Evolutionary conservation across 495 filamentous ascomycete species (phyloP), one percentile per base, ranked within the genome.

Genomic region (Gamarada debralockiae): DNA sequence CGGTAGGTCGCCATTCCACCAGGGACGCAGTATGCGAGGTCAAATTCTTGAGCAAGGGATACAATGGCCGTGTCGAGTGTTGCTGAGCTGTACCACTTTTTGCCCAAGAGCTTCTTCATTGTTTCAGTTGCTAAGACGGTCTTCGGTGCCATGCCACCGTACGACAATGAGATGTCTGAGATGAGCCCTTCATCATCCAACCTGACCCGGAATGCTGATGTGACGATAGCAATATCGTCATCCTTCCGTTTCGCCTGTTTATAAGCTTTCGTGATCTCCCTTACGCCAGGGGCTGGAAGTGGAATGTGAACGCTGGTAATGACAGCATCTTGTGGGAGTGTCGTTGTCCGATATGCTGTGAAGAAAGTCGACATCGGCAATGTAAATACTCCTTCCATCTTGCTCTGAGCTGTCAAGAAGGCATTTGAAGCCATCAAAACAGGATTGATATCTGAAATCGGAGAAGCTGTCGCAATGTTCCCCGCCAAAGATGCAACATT

Each of bases 401-500:
- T 67, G 0, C 84, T 86, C 59, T 87, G 92, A 3, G 92, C 89
- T 25, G 95, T 74, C 1, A 98, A 61, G 2, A 83, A 77, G 7
- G 89, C 87, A 58, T 91, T 89, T 3, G 89, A 83, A 3, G 92
- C 92, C 60, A 97, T 83, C 43, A 98, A 87, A 0, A 97, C 90
- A 0, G 93, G 93, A 64, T 98, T 98, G 31, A 98, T 68, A 72
- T 98, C 93, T 1, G 92, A 96, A 29, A 97, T 98, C 2, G 93
- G 93, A 33, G 90, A 95, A 1, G 93, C 93, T 2, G 93, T 98
- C 6, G 90, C 92, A 52, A 98, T 67, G 62, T 98, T 98, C 29
- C 93, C 93, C 15, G 92, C 93, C 1, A 92, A 92, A 1, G 93
- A 97, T 15, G 92, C 93, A 23, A 97, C 93, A 67, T 97, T 98